Evolutionary conservation across 2,329 filamentous ascomycete genomes (phyloP).

Genomic region (Exserohilum rostratum): DNA sequence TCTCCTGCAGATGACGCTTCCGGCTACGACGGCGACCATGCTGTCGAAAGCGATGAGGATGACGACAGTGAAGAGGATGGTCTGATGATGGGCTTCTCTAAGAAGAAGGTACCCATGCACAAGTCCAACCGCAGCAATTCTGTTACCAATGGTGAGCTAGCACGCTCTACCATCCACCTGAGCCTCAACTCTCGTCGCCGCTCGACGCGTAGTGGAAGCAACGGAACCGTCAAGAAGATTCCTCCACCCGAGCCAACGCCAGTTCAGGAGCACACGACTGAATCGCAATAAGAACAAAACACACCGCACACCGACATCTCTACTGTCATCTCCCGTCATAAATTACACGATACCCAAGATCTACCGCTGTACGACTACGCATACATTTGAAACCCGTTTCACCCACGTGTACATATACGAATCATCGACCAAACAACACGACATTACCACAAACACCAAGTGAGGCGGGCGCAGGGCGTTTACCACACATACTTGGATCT

Average conservation of each 20-base stretch:
- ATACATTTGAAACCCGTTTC: conserved; percentile 19
- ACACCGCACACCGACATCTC: conserved; percentile 16
- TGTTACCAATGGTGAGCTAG: conserved; percentile 46
- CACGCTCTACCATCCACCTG: conserved; percentile 36
- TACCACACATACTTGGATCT: conserved; percentile 12
- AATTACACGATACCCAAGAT: conserved; percentile 18
- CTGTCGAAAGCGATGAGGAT: conserved; percentile 51
- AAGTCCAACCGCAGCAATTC: conserved; percentile 45
- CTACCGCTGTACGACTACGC: conserved; percentile 28
- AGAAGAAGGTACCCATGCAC: conserved; percentile 42
- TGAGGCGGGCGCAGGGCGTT: conserved; percentile 16
- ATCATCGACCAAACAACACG: conserved; percentile 10
- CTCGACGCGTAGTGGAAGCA: conserved; percentile 56
- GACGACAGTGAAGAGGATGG: conserved; percentile 51
- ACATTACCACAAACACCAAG: conserved; percentile 6
- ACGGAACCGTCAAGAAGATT: conserved; percentile 58
- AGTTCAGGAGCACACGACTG: conserved; percentile 10
- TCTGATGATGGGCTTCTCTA: conserved; percentile 45
- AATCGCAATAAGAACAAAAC: conserved; percentile 12
- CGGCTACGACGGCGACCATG: conserved; percentile 49
- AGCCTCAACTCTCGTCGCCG: conserved; percentile 42
- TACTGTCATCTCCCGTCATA: conserved; percentile 18
- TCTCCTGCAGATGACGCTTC: conserved; percentile 41
- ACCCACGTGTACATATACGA: conserved; percentile 23
- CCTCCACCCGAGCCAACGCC: conserved; percentile 32